Base-by-base conservation (phyloP, 2,329 filamentous ascomycete genomes). In the Ceratocystis colombiana region DNA sequence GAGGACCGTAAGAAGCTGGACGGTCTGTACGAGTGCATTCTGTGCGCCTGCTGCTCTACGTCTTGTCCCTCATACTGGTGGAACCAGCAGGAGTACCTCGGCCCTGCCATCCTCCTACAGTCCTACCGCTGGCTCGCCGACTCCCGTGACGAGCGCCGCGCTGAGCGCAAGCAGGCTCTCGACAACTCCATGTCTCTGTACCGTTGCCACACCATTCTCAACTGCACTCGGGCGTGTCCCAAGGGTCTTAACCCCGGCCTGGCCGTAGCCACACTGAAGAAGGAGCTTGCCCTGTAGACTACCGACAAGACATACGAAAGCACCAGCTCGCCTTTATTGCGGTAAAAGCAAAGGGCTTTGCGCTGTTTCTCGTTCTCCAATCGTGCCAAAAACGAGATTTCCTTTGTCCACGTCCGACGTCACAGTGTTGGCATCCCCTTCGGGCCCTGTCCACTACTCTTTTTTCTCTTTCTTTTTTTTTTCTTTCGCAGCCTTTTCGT, bases 21-120 rank as follows among this genome's bases (percentile, higher is more conserved):
- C 76, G 94, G 94, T 70, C 86, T 97, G 37, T 97, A 99, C 82
- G 94, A 99, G 80, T 99, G 94, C 80, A 97, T 99, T 78, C 88
- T 99, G 68, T 99, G 94, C 82, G 93, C 93, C 72, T 99, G 94
- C 87, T 99, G 94, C 86, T 94, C 89, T 71, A 99, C 94, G 25
- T 96, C 93, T 61, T 99, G 94, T 83, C 94, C 94, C n/a, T 96
- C 91, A 20, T 99, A 99, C 84, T 99, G 94, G 94, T 99, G 94
- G 94, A 99, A 99, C 82, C 87, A 88, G 72, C 92, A 97, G 79
- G 92, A 97, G 78, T 99, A 99, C 81, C 89, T 99, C 63, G 94
- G 94, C 70, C 94, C 94, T 68, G 94, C 94, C 71, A 90, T 99
- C 69, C 88, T 99, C 64, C 86, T 99, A 71, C 94, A 99, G 80